These are phyloP conservation scores for Fusarium buxicola DNA, from an alignment of 2,329 filamentous ascomycete genomes.

Conservation along the genomic window DNA sequence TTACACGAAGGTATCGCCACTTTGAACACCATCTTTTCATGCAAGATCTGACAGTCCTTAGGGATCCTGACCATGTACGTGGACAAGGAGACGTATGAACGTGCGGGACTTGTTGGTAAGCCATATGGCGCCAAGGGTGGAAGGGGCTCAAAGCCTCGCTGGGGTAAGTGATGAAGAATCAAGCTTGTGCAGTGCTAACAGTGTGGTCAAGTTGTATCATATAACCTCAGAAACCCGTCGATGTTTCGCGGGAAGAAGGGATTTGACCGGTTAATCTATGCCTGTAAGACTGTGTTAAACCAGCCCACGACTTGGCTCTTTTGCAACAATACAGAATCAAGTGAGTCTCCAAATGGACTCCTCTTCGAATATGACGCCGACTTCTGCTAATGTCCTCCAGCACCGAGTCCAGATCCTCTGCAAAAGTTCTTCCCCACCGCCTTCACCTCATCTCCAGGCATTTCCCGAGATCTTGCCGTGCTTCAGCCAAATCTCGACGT, in stretches of 20 bases:
- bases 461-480: slow-evolving; percentile 33
- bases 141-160: slow-evolving; percentile 74
- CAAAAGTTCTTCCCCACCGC: slow-evolving; percentile 56
- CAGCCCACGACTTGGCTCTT: slow-evolving; percentile 81
- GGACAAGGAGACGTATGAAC: slow-evolving; percentile 84
- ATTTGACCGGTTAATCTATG: slow-evolving; percentile 82
- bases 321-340: slow-evolving; percentile 64
- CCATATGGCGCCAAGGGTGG: slow-evolving; percentile 69
- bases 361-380: not conserved
- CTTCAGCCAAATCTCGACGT: slow-evolving; percentile 44
- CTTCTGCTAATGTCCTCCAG: slow-evolving; percentile 52
- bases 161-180: slow-evolving; percentile 64
- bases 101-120: slow-evolving; percentile 81
- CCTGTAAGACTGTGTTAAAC: slow-evolving; percentile 81
- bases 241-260: slow-evolving; percentile 88
- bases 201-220: slow-evolving; percentile 71
- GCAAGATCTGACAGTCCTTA: slow-evolving; percentile 46
- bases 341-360: slow-evolving; percentile 37
- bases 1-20: slow-evolving; percentile 71
- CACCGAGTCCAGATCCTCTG: slow-evolving; percentile 62
- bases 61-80: slow-evolving; percentile 81
- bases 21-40: not conserved
- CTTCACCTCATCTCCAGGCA: slow-evolving; percentile 51
- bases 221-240: slow-evolving; percentile 77
- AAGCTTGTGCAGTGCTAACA: slow-evolving; percentile 42